Evolutionary conservation across 2,329 filamentous ascomycete genomes (phyloP).

Genomic region (Botrytis hyacinthi): DNA sequence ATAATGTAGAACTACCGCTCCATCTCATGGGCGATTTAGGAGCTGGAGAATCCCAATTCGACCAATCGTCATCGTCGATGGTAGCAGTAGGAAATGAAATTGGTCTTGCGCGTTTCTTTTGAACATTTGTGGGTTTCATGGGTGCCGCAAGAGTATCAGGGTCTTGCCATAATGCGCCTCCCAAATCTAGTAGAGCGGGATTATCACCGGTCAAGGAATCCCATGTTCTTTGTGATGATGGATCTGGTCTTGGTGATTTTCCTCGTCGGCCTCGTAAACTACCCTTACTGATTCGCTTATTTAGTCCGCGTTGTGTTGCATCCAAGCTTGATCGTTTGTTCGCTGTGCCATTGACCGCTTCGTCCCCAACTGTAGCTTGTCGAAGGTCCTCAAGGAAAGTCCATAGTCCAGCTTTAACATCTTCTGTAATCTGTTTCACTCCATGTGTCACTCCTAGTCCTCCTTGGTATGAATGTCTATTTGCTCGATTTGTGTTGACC

Average conservation of each 20-base stretch:
- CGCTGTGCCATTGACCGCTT: constrained; percentile 62
- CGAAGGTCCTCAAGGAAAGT: constrained; percentile 94
- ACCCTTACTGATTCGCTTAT: constrained; percentile 42
- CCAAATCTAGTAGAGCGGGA: constrained; percentile 29
- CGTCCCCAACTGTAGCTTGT: constrained; percentile 93
- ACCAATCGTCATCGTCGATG: constrained; percentile 59
- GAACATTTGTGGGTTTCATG: constrained; percentile 24
- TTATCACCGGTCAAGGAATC: constrained; percentile 35
- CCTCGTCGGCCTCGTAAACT: constrained; percentile 29
- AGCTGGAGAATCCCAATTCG: constrained; percentile 59
- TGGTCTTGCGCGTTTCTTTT: constrained; percentile 30
- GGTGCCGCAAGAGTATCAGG: constrained; percentile 16
- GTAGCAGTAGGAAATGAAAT: constrained; percentile 32
- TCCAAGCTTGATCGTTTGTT: constrained; percentile 39
- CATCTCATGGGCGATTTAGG: constrained; percentile 55
- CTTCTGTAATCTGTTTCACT: constrained; percentile 51
- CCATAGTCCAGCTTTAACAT: constrained; percentile 85
- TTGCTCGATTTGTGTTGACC: constrained; percentile 31
- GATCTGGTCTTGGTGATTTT: constrained; percentile 27
- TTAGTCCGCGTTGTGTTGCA: constrained; percentile 28
- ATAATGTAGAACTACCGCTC: constrained; percentile 50
- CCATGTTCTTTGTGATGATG: constrained; percentile 31
- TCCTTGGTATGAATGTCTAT: constrained; percentile 38
- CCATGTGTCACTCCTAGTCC: constrained; percentile 32
- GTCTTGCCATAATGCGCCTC: constrained; percentile 26